Evolutionary conservation across 768 basidiomycete species (phyloP).

Genomic region (Tubosaeta sp.): DNA sequence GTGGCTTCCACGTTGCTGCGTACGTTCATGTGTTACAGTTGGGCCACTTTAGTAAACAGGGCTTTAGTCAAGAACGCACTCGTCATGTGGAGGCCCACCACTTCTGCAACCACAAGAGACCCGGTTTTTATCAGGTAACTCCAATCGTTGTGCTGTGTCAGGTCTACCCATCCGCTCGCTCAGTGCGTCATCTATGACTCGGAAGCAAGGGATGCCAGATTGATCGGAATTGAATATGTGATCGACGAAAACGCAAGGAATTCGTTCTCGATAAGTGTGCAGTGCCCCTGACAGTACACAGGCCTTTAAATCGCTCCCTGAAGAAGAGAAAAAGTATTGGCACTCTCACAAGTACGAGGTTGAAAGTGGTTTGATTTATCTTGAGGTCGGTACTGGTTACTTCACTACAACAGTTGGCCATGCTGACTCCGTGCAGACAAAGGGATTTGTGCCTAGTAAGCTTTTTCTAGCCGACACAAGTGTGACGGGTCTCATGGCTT

Average conservation of each 20-base stretch:
- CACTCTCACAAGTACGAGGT: constrained; percentile 51
- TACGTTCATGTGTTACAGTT: constrained; percentile 9
- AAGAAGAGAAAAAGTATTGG: constrained; percentile 49
- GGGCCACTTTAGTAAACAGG: not conserved
- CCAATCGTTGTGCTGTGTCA: not conserved
- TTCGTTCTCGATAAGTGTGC: not conserved
- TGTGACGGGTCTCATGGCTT: not conserved
- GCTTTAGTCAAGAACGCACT: constrained; percentile 25
- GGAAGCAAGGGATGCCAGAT: constrained; percentile 37
- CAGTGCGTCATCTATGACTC: constrained; percentile 45
- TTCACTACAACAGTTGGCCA: not conserved
- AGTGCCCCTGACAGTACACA: constrained; percentile 4
- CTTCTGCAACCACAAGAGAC: constrained; percentile 38
- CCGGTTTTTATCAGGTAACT: constrained; percentile 37
- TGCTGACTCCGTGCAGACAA: constrained; percentile 12
- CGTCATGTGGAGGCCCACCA: constrained; percentile 42
- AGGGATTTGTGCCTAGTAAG: constrained; percentile 25
- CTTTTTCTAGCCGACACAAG: not conserved
- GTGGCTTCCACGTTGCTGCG: constrained; percentile 34
- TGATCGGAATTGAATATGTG: constrained; percentile 55
- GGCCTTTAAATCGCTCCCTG: constrained; percentile 38
- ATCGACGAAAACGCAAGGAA: constrained; percentile 34
- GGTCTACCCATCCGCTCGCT: constrained; percentile 29
- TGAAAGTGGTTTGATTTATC: constrained; percentile 32
- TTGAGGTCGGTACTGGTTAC: constrained; percentile 19